These are phyloP conservation scores for Saccharomycopsis synnaedendra DNA, from an alignment of 805 yeast genomes.

Conservation along the genomic window DNA sequence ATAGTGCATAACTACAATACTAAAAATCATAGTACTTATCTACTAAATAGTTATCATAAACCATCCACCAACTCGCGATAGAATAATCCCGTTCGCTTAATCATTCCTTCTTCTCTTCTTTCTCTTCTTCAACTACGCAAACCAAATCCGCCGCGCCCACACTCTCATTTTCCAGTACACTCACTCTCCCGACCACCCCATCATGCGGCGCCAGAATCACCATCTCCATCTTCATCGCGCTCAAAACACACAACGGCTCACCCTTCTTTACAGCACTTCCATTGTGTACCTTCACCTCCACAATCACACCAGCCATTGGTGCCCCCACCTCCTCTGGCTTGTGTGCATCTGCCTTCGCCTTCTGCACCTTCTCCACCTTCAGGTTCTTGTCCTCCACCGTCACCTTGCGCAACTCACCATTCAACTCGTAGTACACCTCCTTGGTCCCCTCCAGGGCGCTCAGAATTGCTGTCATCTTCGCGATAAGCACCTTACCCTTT, in stretches of 20 bases:
- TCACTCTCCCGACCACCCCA: conserved; percentile 71
- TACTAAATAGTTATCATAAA: background rate
- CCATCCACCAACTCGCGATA: background rate
- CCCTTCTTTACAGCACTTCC: conserved; percentile 93
- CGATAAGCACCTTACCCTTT: conserved; percentile 86
- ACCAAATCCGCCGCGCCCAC: conserved; percentile 92
- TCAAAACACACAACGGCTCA: conserved; percentile 83
- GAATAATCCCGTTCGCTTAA: background rate
- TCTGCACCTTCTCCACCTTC: conserved; percentile 71
- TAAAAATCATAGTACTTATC: background rate
- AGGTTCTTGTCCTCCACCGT: conserved; percentile 82
- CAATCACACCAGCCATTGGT: conserved; percentile 98
- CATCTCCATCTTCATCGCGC: conserved; percentile 99
- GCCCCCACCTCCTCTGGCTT: conserved; percentile 93
- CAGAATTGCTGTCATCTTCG: conserved; percentile 88
- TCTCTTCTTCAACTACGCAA: conserved; percentile 36
- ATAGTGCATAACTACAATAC: too few relatives aligned
- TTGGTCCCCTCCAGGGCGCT: conserved; percentile 75
- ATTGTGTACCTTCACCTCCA: conserved; percentile 83
- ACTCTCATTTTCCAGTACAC: conserved; percentile 82
- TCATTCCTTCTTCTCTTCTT: conserved; percentile 8
- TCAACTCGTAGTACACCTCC: conserved; percentile 95
- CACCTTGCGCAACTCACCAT: conserved; percentile 97
- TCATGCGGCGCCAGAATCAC: conserved; percentile 85
- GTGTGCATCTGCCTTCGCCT: conserved; percentile 83